Evolutionary conservation across 2,329 filamentous ascomycete genomes (phyloP).

Genomic region (Orbilia quercus): DNA sequence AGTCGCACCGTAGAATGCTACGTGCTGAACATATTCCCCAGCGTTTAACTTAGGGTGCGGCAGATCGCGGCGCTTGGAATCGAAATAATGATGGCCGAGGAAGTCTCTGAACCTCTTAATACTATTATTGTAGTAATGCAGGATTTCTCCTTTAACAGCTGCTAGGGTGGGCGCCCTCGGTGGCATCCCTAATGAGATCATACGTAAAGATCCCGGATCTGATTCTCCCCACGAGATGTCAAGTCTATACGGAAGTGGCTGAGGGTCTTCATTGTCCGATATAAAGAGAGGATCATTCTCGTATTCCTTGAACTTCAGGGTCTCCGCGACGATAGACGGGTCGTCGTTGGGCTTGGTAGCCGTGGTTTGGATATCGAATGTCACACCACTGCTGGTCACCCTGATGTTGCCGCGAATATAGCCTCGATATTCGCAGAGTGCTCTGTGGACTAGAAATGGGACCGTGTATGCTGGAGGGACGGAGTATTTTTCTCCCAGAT

Average conservation of each 20-base stretch:
- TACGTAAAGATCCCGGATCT: neutral
- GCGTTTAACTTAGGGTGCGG: neutral
- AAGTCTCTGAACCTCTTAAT: too few relatives aligned
- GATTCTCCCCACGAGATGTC: neutral
- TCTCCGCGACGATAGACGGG: neutral
- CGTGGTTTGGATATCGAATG: neutral
- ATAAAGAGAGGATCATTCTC: conserved; percentile 17
- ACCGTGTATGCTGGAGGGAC: neutral
- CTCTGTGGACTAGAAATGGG: conserved; percentile 19
- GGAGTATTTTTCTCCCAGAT: neutral
- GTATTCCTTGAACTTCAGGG: conserved; percentile 5
- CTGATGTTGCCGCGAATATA: neutral
- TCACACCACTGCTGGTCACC: too few relatives aligned
- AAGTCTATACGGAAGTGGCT: neutral
- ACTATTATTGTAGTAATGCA: too few relatives aligned
- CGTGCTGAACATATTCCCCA: too few relatives aligned
- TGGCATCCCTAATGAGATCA: too few relatives aligned
- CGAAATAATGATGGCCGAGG: too few relatives aligned
- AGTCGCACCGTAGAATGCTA: too few relatives aligned
- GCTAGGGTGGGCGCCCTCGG: too few relatives aligned
- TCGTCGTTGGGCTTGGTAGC: neutral
- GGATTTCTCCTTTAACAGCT: too few relatives aligned
- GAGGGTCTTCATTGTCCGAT: neutral
- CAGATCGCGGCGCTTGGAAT: too few relatives aligned
- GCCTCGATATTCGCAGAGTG: conserved; percentile 14